Evolutionary conservation across 805 yeast genomes (phyloP).

Genomic region (Suhomyces pyralidae): DNA sequence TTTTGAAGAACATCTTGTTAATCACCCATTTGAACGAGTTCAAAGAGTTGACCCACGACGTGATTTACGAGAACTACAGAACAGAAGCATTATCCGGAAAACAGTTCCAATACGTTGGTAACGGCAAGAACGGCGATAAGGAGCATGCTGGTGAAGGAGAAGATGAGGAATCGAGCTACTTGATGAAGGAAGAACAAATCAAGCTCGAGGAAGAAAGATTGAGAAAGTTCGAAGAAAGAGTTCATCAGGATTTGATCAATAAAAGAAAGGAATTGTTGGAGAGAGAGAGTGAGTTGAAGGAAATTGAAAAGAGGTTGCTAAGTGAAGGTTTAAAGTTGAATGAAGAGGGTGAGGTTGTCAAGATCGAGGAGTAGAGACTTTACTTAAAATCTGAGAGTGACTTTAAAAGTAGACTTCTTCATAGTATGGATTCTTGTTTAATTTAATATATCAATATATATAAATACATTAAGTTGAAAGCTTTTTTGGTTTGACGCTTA

Average conservation of each 20-base stretch:
- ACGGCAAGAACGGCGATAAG: constrained; percentile 14
- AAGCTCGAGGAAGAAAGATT: constrained; percentile 86
- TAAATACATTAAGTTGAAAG: background rate
- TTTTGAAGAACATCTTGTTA: constrained; percentile 73
- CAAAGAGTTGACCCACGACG: constrained; percentile 85
- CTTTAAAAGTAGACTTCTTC: background rate
- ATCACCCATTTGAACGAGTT: constrained; percentile 84
- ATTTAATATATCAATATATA: background rate
- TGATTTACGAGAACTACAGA: constrained; percentile 84
- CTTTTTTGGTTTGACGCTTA: no score
- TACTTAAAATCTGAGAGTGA: background rate
- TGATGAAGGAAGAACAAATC: constrained; percentile 83
- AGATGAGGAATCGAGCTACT: constrained; percentile 20
- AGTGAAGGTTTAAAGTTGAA: constrained; percentile 50
- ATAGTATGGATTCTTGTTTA: background rate
- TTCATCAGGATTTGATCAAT: constrained; percentile 77
- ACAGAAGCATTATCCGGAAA: constrained; percentile 78
- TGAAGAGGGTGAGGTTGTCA: constrained; percentile 35
- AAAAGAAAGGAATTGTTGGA: constrained; percentile 80
- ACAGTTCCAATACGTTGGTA: constrained; percentile 37
- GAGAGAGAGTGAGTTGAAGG: constrained; percentile 81
- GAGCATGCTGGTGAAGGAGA: constrained; percentile 7
- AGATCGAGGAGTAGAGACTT: constrained; percentile 16
- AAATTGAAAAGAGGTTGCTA: constrained; percentile 68
- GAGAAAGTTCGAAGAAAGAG: constrained; percentile 81